phyloP scores from a whole-genome alignment of 352 stramenopile genomes.

The Phytophthora agathidicida region DNA sequence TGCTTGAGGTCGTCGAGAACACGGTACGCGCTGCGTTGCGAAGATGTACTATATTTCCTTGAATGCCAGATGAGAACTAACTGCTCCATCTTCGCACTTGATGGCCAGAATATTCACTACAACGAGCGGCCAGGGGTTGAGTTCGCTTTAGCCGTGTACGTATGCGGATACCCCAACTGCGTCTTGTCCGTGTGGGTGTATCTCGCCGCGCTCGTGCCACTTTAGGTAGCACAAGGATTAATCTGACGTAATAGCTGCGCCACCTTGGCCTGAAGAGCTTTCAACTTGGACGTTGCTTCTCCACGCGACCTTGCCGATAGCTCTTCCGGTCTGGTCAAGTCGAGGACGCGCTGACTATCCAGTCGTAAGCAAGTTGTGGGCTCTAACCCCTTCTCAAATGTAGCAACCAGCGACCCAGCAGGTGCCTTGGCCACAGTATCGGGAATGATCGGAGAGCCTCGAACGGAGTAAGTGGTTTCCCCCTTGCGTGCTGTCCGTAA shows the following conservation, averaged over 20 bases:
- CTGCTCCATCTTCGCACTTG: constrained; percentile 12
- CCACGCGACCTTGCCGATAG: constrained; percentile 63
- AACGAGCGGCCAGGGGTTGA: constrained; percentile 85
- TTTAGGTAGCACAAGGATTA: constrained; percentile 41
- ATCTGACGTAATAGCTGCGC: constrained; percentile 66
- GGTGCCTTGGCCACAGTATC: constrained; percentile 63
- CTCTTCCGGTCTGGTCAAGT: constrained; percentile 69
- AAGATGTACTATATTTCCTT: constrained; percentile 30
- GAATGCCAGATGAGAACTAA: constrained; percentile 8
- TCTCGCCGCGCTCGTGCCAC: constrained; percentile 68
- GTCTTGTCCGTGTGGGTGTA: constrained; percentile 95
- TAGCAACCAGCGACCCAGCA: constrained; percentile 60
- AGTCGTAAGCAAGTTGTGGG: constrained; percentile 62
- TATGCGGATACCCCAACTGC: constrained; percentile 85
- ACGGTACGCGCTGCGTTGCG: constrained; percentile 51
- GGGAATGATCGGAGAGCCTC: constrained; percentile 70
- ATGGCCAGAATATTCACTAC: constrained; percentile 87
- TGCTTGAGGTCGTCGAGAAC: constrained; percentile 85
- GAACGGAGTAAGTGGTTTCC: constrained; percentile 73
- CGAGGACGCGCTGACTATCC: constrained; percentile 61
- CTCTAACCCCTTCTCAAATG: constrained; percentile 54
- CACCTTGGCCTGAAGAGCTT: constrained; percentile 76
- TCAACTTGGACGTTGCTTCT: constrained; percentile 63
- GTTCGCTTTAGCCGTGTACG: constrained; percentile 91
- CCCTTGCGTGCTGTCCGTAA: constrained; percentile 74